Evolutionary conservation across 192 early-diverging fungal genomes (phyloP).

Genomic region (Entomortierella parvispora): DNA sequence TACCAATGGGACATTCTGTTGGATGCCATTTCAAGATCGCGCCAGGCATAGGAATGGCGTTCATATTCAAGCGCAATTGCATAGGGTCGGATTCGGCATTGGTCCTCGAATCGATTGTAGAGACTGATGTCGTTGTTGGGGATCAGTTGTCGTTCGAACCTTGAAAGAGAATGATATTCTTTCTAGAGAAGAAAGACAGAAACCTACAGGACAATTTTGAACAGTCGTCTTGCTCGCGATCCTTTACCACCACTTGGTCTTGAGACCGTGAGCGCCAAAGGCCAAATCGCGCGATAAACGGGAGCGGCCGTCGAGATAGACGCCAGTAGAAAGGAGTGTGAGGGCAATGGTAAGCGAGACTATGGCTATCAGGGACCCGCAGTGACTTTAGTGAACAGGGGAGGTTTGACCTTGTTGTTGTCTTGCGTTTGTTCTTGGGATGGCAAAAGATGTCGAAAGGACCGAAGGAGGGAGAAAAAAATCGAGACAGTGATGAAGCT

Average conservation of each 20-base stretch:
- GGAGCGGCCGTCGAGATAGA: slow-evolving; percentile 25
- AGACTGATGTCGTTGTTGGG: slow-evolving; percentile 24
- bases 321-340: slow-evolving; percentile 13
- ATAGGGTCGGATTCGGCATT: slow-evolving; percentile 5
- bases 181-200: not conserved
- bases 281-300: slow-evolving; percentile 26
- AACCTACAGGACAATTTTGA: not conserved
- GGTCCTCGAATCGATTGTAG: slow-evolving; percentile 10
- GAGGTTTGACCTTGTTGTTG: not conserved
- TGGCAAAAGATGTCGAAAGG: not conserved
- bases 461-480: not conserved
- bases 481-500: not conserved
- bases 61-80: slow-evolving; percentile 43
- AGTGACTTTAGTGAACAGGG: not conserved
- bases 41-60: slow-evolving; percentile 50
- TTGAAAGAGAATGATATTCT: not conserved
- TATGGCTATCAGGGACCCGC: slow-evolving; percentile 4
- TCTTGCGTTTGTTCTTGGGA: not conserved
- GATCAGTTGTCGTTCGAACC: slow-evolving; percentile 18
- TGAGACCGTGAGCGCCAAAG: slow-evolving; percentile 19
- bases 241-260: slow-evolving; percentile 14
- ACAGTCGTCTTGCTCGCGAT: not conserved
- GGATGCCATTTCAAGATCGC: slow-evolving; percentile 39
- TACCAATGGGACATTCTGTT: slow-evolving; percentile 16
- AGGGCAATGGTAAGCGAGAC: slow-evolving; percentile 14